Evolutionary conservation across 2,329 filamentous ascomycete species (phyloP), one percentile per base, ranked within the genome.

Genomic region (Shiraia sp.): DNA sequence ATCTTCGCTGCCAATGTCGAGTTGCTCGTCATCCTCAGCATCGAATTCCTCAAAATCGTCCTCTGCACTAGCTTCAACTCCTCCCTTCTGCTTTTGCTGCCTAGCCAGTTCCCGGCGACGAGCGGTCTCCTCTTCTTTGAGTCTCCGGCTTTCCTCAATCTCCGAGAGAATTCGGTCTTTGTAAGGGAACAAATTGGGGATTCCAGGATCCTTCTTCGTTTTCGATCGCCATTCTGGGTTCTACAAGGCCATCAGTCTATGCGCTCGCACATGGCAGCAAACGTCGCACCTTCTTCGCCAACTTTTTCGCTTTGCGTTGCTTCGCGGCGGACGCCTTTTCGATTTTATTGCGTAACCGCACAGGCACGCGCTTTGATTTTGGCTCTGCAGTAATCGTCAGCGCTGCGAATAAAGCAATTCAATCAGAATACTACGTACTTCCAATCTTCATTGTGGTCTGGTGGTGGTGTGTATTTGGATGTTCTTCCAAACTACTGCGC

Each of bases 191-290:
- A 96, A 75, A 66, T 97, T 99, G 28, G 93, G 93, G 49, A 99
- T 96, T 34, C 93, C 93, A 16, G 92, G 93, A 63, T 99, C 93
- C 76, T 97, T 99, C 82, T 96, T 97, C 57, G 96, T 70, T 70
- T 90, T 88, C 45, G 90, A 91, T 58, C 88, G 84, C 90, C 93
- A 97, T 88, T 96, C 84, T 24, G 93, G 92, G 71, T 96, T 96
- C 82, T 82, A 49, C 4, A 29, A 3, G 2, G n/a, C 2, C 14
- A 45, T 71, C n/a, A 70, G 55, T 17, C 27, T 35, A 10, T 22
- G 16, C 16, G 25, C 10, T 2, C 16, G 10, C 6, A 25, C 12
- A 10, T 32, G 17, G 32, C 13, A 23, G 26, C 15, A 0, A 15
- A 13, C 16, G 17, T 22, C 54, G 13, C 63, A 81, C 79, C 70